Percentiles rank a stretch among this genome's conserved stretches.
phyloP scores from a whole-genome alignment of 169 alveolate species.

The Pseudocohnilembus persalinus region DNA sequence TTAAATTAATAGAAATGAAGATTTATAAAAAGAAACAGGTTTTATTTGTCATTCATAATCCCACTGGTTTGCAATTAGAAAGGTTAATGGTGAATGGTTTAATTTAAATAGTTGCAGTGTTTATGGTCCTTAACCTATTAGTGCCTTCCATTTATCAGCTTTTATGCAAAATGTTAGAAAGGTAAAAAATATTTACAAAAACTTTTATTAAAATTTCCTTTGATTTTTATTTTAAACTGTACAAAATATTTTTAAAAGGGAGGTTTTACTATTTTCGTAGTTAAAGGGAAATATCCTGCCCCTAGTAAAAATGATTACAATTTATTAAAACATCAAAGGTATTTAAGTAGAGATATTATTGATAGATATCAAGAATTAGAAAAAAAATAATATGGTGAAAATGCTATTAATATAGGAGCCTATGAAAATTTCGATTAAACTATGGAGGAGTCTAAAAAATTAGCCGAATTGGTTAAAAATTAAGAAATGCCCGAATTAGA shows the following conservation, averaged over 20 bases:
- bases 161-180: slow-evolving; percentile 33
- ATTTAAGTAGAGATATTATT: slow-evolving; percentile 7
- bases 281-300: slow-evolving; percentile 55
- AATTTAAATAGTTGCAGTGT: slow-evolving; percentile 67
- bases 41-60: slow-evolving; percentile 67
- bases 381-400: slow-evolving; percentile 40
- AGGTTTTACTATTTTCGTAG: slow-evolving; percentile 66
- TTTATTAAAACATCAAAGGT: neutral
- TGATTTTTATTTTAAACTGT: slow-evolving; percentile 65
- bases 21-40: slow-evolving; percentile 60
- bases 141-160: slow-evolving; percentile 72
- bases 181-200: slow-evolving; percentile 33
- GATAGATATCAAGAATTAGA: slow-evolving; percentile 26
- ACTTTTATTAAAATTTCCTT: slow-evolving; percentile 52
- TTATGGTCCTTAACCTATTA: slow-evolving; percentile 75
- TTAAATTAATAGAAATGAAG: slow-evolving; percentile 38
- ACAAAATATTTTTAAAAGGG: slow-evolving; percentile 41
- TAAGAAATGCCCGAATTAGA: slow-evolving; percentile 31
- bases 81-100: slow-evolving; percentile 63
- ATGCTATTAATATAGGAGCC: slow-evolving; percentile 51
- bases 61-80: slow-evolving; percentile 79
- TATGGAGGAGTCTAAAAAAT: slow-evolving; percentile 36
- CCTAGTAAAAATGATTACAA: slow-evolving; percentile 27
- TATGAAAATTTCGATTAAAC: slow-evolving; percentile 58
- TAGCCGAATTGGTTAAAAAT: slow-evolving; percentile 13